Conservation (phyloP, 2,329 filamentous ascomycete genomes). For the Harringtonia lauricola region DNA sequence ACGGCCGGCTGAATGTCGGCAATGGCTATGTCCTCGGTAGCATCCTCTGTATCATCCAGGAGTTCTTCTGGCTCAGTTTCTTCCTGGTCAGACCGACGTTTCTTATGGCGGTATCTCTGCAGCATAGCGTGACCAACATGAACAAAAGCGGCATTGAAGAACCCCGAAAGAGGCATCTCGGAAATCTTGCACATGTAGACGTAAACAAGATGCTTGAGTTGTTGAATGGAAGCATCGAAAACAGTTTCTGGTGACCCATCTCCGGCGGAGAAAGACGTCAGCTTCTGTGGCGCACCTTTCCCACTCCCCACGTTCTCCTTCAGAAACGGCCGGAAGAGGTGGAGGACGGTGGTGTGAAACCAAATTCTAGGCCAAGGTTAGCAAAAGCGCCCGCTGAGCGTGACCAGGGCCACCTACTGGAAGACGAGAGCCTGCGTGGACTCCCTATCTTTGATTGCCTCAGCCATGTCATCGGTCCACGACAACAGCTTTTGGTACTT, state of each 20-base stretch:
- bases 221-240: constrained; percentile 5
- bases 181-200: constrained; percentile 4
- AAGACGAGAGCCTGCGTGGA: constrained; percentile 4
- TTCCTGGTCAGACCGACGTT: neutral
- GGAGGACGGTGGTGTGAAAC: constrained; percentile 7
- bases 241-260: neutral
- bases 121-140: constrained; percentile 19
- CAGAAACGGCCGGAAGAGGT: constrained; percentile 10
- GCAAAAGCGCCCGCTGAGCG: neutral
- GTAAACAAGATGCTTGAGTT: constrained; percentile 8
- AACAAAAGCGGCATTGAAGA: constrained; percentile 18
- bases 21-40: too few relatives aligned
- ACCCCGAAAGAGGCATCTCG: constrained; percentile 9
- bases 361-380: constrained; percentile 3
- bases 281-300: neutral
- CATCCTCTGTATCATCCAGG: neutral
- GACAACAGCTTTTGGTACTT: constrained; percentile 12
- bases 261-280: neutral
- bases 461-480: constrained; percentile 11
- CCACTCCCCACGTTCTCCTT: neutral
- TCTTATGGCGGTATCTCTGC: neutral
- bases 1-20: neutral
- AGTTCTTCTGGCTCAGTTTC: neutral
- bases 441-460: constrained; percentile 2
- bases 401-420: constrained; percentile 7